phyloP scores from a whole-genome alignment of 257 asterid species.

The Sherardia arvensis region DNA sequence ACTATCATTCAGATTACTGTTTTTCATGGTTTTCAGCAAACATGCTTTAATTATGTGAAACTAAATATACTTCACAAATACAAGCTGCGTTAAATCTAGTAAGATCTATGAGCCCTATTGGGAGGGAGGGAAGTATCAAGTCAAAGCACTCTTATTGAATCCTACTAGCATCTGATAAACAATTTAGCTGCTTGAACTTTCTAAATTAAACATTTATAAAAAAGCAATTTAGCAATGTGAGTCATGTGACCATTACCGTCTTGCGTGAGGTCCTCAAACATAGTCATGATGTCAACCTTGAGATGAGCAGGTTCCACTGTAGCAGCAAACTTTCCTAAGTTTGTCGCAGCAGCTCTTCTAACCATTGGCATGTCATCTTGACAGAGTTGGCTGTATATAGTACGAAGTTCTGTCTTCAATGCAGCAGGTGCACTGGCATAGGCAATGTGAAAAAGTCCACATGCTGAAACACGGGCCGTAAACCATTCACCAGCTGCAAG shows the following conservation, averaged over 20 bases:
- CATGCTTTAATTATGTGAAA: too few relatives aligned
- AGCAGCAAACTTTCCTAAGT: conserved; percentile 42
- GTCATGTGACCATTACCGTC: conserved; percentile 25
- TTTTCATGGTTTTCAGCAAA: too few relatives aligned
- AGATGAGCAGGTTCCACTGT: conserved; percentile 39
- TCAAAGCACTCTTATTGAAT: neutral
- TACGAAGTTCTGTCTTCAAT: conserved; percentile 72
- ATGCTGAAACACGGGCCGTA: conserved; percentile 92
- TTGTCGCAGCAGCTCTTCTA: conserved; percentile 86
- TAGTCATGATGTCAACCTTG: conserved; percentile 38
- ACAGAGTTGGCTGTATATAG: conserved; percentile 70
- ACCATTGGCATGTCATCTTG: conserved; percentile 99
- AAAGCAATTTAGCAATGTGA: neutral
- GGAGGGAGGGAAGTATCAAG: neutral
- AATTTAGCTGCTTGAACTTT: neutral
- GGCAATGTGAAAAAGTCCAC: conserved; percentile 89
- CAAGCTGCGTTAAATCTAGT: too few relatives aligned
- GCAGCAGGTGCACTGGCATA: conserved; percentile 71
- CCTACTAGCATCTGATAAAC: neutral
- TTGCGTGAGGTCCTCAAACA: conserved; percentile 44
- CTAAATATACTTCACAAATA: too few relatives aligned
- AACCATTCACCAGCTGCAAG: conserved; percentile 98
- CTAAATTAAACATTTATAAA: neutral
- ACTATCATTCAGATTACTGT: too few relatives aligned
- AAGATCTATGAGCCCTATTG: too few relatives aligned